Conservation (phyloP, 1,284 basidiomycete species). For the Ganoderma boninense region DNA sequence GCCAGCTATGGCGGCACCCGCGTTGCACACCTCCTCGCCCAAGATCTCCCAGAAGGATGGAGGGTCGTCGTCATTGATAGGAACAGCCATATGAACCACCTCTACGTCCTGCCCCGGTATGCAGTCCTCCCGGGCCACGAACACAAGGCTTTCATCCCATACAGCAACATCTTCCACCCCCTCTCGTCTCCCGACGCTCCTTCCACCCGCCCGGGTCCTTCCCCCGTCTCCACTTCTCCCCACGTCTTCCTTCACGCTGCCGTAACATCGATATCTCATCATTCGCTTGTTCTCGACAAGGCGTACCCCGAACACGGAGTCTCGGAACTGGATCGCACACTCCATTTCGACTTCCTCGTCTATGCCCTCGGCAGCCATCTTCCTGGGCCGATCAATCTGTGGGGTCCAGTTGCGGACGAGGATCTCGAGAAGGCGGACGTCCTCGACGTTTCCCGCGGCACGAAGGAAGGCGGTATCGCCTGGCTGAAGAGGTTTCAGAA, state of each 20-base stretch:
- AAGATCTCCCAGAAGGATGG: slow-evolving; percentile 66
- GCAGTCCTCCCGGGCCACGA: slow-evolving; percentile 73
- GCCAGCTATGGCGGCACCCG: slow-evolving; percentile 66
- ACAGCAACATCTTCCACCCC: slow-evolving; percentile 53
- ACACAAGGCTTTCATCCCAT: slow-evolving; percentile 80
- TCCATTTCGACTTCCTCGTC: slow-evolving; percentile 61
- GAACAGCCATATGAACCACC: slow-evolving; percentile 55
- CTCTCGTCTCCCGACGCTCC: slow-evolving; percentile 19
- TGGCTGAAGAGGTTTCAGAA: slow-evolving; percentile 59
- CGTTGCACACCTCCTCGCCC: slow-evolving; percentile 65
- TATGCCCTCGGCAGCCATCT: slow-evolving; percentile 68
- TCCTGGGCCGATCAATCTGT: slow-evolving; percentile 64
- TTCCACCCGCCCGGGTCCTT: not conserved
- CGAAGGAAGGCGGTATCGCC: slow-evolving; percentile 54
- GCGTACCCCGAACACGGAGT: slow-evolving; percentile 56
- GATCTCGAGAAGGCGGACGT: slow-evolving; percentile 26
- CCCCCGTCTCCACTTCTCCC: slow-evolving; percentile 22
- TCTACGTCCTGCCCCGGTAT: slow-evolving; percentile 71
- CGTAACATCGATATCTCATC: slow-evolving; percentile 52
- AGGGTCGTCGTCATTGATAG: slow-evolving; percentile 76
- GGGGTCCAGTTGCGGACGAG: slow-evolving; percentile 45
- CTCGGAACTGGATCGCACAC: slow-evolving; percentile 30
- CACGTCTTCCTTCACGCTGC: slow-evolving; percentile 55
- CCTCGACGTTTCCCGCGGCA: slow-evolving; percentile 42
- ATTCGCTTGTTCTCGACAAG: slow-evolving; percentile 55